Conservation (phyloP, 2,329 filamentous ascomycete genomes). For the Scleromitrula shiraiana region DNA sequence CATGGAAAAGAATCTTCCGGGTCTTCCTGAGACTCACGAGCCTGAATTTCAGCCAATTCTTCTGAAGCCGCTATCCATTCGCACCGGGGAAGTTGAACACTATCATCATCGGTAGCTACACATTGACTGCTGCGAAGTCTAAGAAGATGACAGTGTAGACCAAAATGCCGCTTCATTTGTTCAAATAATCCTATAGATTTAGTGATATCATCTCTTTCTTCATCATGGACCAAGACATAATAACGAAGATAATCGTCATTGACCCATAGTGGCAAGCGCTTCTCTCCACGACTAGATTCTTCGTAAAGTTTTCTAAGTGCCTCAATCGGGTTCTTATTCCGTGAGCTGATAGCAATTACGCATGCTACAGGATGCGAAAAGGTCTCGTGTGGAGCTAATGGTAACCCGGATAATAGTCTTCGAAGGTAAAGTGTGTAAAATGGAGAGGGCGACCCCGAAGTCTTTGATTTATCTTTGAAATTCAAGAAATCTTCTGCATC, state of each 20-base stretch:
- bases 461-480: constrained; percentile 27
- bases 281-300: constrained; percentile 71
- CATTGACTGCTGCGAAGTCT: constrained; percentile 78
- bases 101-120: constrained; percentile 85
- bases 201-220: constrained; percentile 87
- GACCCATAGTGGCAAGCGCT: constrained; percentile 73
- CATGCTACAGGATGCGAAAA: constrained; percentile 92
- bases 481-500: constrained; percentile 31
- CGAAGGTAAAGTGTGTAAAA: constrained; percentile 83
- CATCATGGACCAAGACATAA: constrained; percentile 93
- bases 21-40: constrained; percentile 59
- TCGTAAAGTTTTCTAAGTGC: constrained; percentile 77
- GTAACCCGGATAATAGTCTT: constrained; percentile 70
- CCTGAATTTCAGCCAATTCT: constrained; percentile 67
- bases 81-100: constrained; percentile 68
- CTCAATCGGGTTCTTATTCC: constrained; percentile 75
- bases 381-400: constrained; percentile 78
- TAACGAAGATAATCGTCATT: constrained; percentile 89
- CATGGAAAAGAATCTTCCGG: constrained; percentile 66
- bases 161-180: constrained; percentile 98
- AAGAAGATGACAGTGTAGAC: constrained; percentile 87
- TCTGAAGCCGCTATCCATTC: constrained; percentile 88
- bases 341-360: constrained; percentile 89
- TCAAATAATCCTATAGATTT: constrained; percentile 88
- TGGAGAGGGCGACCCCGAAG: constrained; percentile 49